Percentiles rank a stretch among this genome's conserved stretches.
phyloP scores from a whole-genome alignment of 139 green algal species.

The Nannochloris sp. region DNA sequence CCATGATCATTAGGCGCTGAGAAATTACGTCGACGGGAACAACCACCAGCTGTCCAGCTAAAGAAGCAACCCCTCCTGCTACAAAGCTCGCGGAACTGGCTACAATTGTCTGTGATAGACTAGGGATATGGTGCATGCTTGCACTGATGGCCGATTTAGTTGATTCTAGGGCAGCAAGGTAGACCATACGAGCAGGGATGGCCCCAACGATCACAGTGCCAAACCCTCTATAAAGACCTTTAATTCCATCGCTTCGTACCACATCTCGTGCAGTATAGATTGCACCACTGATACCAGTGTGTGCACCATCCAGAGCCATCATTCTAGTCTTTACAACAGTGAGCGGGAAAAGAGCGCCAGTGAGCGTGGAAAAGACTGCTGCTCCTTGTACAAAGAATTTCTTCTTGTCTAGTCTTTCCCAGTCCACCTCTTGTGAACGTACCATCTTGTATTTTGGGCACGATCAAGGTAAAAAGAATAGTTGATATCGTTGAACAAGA shows the following conservation, averaged over 20 bases:
- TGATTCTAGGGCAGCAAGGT: conserved; percentile 66
- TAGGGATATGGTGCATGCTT: conserved; percentile 15
- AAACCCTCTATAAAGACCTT: conserved; percentile 87
- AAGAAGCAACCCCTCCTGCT: conserved; percentile 54
- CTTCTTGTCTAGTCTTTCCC: conserved; percentile 70
- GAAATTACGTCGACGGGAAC: conserved; percentile 87
- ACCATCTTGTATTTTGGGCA: neutral
- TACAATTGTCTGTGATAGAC: conserved; percentile 31
- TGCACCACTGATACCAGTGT: conserved; percentile 41
- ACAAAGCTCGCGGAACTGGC: conserved; percentile 56
- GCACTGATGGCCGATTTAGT: conserved; percentile 37
- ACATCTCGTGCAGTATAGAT: conserved; percentile 50
- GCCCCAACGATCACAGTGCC: conserved; percentile 58
- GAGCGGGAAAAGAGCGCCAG: conserved; percentile 68
- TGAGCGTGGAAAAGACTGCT: conserved; percentile 55
- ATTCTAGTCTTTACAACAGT: conserved; percentile 90
- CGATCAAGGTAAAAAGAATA: neutral
- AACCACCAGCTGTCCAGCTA: conserved; percentile 70
- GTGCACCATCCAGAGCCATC: conserved; percentile 57
- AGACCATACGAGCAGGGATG: conserved; percentile 48
- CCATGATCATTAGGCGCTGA: conserved; percentile 17
- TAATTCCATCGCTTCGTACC: conserved; percentile 61
- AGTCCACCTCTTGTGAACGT: conserved; percentile 1
- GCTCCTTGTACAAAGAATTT: conserved; percentile 82
- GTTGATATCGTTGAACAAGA: neutral